Evolutionary conservation across 495 filamentous ascomycete genomes (phyloP).

Genomic region (Aspergillus bertholletiae): DNA sequence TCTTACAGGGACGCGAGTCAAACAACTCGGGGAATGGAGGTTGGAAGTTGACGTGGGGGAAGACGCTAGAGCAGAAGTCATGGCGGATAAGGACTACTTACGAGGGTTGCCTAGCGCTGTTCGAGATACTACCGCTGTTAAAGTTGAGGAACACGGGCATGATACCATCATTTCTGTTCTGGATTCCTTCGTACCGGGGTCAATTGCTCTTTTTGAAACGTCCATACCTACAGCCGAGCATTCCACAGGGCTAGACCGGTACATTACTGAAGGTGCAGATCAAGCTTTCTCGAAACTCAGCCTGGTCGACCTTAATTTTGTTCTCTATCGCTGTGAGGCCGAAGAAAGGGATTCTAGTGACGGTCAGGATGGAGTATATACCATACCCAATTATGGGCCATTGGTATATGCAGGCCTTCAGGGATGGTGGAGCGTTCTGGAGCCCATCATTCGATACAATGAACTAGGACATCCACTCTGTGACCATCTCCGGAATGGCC

Average conservation of each 20-base stretch:
- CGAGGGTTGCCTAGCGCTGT: conserved; percentile 80
- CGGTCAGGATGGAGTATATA: conserved; percentile 81
- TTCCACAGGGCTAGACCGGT: conserved; percentile 73
- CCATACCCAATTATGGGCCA: conserved; percentile 75
- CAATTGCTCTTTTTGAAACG: conserved; percentile 92
- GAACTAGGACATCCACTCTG: conserved; percentile 91
- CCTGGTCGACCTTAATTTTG: conserved; percentile 84
- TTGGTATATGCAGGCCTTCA: conserved; percentile 95
- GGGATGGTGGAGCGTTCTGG: conserved; percentile 95
- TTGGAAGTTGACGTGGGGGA: conserved; percentile 75
- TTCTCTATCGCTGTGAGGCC: conserved; percentile 86
- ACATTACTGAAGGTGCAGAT: conserved; percentile 75
- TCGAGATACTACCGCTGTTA: conserved; percentile 64
- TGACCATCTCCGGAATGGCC: conserved; percentile 84
- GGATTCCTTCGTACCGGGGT: conserved; percentile 81
- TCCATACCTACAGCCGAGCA: conserved; percentile 86
- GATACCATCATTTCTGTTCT: conserved; percentile 80
- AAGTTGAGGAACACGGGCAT: conserved; percentile 60
- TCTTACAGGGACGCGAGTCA: conserved; percentile 69
- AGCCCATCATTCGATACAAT: conserved; percentile 81
- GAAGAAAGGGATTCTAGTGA: conserved; percentile 82
- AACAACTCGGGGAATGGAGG: conserved; percentile 81
- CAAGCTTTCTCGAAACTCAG: conserved; percentile 70
- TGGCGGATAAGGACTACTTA: conserved; percentile 66
- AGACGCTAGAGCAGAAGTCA: conserved; percentile 57